Percentiles rank a stretch among this genome's conserved stretches.
Conservation (phyloP, 2,329 filamentous ascomycete species). For the Phialophora tarda region DNA sequence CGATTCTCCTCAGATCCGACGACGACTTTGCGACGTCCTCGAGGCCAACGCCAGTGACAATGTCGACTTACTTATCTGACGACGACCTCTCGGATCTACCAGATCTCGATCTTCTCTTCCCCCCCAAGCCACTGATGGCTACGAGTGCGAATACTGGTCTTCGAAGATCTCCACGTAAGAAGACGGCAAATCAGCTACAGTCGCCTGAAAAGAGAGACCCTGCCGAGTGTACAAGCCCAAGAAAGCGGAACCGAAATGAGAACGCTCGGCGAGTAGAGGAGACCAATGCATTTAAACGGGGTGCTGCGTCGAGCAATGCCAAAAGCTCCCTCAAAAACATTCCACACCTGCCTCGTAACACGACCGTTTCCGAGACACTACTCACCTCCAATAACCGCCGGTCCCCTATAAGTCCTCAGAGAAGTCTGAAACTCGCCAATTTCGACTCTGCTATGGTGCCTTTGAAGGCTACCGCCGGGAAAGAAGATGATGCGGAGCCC, state of each 20-base stretch:
- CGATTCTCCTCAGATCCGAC: neutral
- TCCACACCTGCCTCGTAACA: conserved; percentile 18
- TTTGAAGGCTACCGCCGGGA: conserved; percentile 40
- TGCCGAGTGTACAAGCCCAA: neutral
- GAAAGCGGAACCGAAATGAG: neutral
- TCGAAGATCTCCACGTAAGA: conserved; percentile 37
- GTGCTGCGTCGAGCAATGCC: neutral
- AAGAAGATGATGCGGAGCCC: neutral
- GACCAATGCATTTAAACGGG: neutral
- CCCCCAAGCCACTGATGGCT: conserved; percentile 30
- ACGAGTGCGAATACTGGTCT: conserved; percentile 24
- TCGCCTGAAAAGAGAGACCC: conserved; percentile 16
- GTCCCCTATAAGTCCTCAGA: conserved; percentile 27
- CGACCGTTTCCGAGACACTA: conserved; percentile 8
- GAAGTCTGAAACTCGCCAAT: conserved; percentile 43
- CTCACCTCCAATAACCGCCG: conserved; percentile 29
- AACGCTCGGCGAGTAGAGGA: neutral
- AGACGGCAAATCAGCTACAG: conserved; percentile 2
- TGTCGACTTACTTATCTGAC: conserved; percentile 30
- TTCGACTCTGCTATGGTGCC: conserved; percentile 46
- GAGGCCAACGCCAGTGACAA: conserved; percentile 1
- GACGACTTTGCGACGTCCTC: neutral
- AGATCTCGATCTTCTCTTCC: conserved; percentile 33
- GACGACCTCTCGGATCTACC: conserved; percentile 34
- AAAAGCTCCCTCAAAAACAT: conserved; percentile 6